Evolutionary conservation across 305 asterid species (phyloP), one percentile per base, ranked within the genome.

Genomic region (Ajuga reptans): DNA sequence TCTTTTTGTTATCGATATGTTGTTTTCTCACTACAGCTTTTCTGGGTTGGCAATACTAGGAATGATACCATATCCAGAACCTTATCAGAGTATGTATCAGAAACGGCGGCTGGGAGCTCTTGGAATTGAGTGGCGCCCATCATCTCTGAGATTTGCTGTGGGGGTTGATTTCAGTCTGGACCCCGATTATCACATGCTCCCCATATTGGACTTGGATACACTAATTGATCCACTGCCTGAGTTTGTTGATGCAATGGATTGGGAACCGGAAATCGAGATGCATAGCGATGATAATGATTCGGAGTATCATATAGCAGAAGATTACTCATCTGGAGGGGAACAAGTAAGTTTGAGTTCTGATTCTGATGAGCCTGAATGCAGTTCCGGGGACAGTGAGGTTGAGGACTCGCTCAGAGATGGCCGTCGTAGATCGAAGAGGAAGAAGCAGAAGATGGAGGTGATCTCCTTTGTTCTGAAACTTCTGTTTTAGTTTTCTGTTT

Each of bases 71-170:
- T 93, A 93, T 74, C 88, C 96, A 24, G 99, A 91, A 78, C 96
- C 99, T 59, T 93, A 91, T 75, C 99, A 93, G 82, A 89, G 92
- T 79, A 80, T 67, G 89, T 93, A 86, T 75, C 99, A 93, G 81
- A 81, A 69, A 75, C 81, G 97, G 70, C 87, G 99, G 61, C 81
- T 91, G 33, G 97, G 99, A 79, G 94, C 91, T 68, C 84, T 89
- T 72, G 97, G 99, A 69, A 79, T 87, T 29, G 99, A 93, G 82
- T 93, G 99, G 99, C 93, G 95, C 57, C 97, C 92, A 58, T 73
- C 97, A 21, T 79, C 96, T 57, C 69, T 91, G 64, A 89, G 86
- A 78, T 85, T 87, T 82, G 88, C 96, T 70, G 80, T 91, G 59
- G 99, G 99, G 55, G 79, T 88, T 14, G 99, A 93, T 82, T 84